Evolutionary conservation across 1,284 basidiomycete species (phyloP), one percentile per base, ranked within the genome.

Genomic region (Prillingera fragicola): DNA sequence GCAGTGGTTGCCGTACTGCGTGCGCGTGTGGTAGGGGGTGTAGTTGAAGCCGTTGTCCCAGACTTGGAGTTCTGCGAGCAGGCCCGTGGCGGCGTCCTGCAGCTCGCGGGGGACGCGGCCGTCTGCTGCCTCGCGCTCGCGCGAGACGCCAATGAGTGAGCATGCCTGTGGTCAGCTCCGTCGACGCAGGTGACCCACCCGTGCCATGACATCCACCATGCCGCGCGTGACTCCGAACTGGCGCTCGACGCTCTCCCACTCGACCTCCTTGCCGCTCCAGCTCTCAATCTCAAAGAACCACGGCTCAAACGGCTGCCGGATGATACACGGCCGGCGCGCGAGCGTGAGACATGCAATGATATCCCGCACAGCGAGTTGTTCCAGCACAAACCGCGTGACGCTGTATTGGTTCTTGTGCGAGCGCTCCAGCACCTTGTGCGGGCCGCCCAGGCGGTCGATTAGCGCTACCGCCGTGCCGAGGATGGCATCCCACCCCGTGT

Each of bases 331-430:
- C 7, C 61, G 50, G 13, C 51, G 43, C 21, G 64, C 65, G 1
- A 67, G 67, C 4, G 63, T 67, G 58, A 70, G 60, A 41, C 63
- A 65, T 12, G 66, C 65, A 38, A 70, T 63, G 0, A 69, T 62
- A 27, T 70, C 66, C 2, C 66, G 51, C 21, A 61, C 65, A 4
- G 65, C 66, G 4, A 70, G 52, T 44, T 70, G 68, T 47, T 70
- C 68, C 15, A 69, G 51, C 24, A 65, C 57, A 45, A 70, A 70
- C 10, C 68, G 58, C 14, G 47, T 59, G 4, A 59, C 49, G 38
- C 59, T 43, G 38, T 49, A 48, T 32, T 56, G 51, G 34, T 61
- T 50, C 34, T 57, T 55, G 8, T 54, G 48, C 3, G 57, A 56
- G 10, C 49, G 41, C 25, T 55, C 43, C 12, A 68, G 53, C 24